Evolutionary conservation across 1,139 yeast genomes (phyloP), one percentile per base, ranked within the genome.

Genomic region (Hansenula lynferdii): DNA sequence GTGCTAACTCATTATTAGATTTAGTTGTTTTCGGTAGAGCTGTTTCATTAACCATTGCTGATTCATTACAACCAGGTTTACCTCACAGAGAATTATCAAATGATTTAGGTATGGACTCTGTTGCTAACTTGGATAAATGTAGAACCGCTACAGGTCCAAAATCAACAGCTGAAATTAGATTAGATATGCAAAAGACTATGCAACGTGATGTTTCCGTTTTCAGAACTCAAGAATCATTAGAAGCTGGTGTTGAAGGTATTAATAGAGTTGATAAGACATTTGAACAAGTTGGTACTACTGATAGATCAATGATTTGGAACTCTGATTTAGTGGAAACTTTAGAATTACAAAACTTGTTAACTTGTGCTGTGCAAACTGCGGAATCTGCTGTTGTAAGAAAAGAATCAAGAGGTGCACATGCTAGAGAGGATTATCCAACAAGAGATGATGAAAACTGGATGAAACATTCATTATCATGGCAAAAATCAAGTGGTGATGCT

Each of bases 401-500:
- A 60, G 98, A 92, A 72, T 89, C 97, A 35, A 87, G 98, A 76
- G 98, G 98, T 72, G 98, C 98, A 39, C 98, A 92, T 61, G 97
- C 98, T 48, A 85, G 97, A 74, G 98, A 92, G 67, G 98, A 92
- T 67, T 90, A 67, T 72, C 97, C 95, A 58, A 82, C 80, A 47
- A 87, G 98, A 80, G 96, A 92, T 60, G 98, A 92, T 63, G 89
- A 62, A 45, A 72, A 87, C 74, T 92, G 98, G 98, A 87, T 89
- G 94, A 92, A 92, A 74, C 98, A 92, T 70, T 78, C 97, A 38
- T 73, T 92, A 61, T 86, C 97, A 39, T 92, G 95, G 87, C 97
- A 92, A 72, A 60, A 67, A 43, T 65, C 68, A 31, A 72, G 72
- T 47, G 95, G 94, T 57, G 92, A 75, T 37, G 72, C 75, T 42